Conservation (phyloP, 495 filamentous ascomycete genomes). For the Neurospora hispaniola region DNA sequence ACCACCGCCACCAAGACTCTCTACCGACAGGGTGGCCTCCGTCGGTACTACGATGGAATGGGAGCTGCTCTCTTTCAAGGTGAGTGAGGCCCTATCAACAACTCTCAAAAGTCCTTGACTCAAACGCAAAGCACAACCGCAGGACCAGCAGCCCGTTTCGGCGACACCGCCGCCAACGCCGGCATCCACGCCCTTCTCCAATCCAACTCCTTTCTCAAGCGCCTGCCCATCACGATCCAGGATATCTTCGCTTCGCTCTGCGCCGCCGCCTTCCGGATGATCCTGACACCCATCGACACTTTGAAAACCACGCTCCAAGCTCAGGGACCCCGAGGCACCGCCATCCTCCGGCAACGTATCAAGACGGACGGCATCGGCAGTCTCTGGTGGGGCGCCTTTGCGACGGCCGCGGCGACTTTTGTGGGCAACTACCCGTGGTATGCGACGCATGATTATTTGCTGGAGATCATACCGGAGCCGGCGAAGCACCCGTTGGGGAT, state of each 20-base stretch:
- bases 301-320: slow-evolving; percentile 27
- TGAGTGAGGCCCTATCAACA: too few species aligned
- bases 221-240: slow-evolving; percentile 18
- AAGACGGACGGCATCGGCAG: slow-evolving; percentile 22
- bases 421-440: slow-evolving; percentile 28
- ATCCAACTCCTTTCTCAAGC: slow-evolving; percentile 23
- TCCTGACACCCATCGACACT: slow-evolving; percentile 25
- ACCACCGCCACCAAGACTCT: slow-evolving; percentile 13
- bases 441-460: slow-evolving; percentile 22
- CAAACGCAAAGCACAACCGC: neutral
- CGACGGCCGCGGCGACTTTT: slow-evolving; percentile 24
- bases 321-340: slow-evolving; percentile 18
- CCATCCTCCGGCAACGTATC: slow-evolving; percentile 22
- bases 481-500: slow-evolving; percentile 13
- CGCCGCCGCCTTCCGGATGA: slow-evolving; percentile 22
- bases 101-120: too few species aligned
- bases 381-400: slow-evolving; percentile 27
- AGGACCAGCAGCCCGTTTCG: slow-evolving; percentile 25
- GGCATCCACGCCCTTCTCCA: slow-evolving; percentile 24
- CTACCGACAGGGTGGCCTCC: slow-evolving; percentile 16
- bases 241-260: slow-evolving; percentile 24
- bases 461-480: slow-evolving; percentile 13
- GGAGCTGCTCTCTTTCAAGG: slow-evolving; percentile 24
- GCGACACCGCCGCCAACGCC: slow-evolving; percentile 27
- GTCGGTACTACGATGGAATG: slow-evolving; percentile 25